Evolutionary conservation across 768 basidiomycete species (phyloP), one percentile per base, ranked within the genome.

Genomic region (Tephrocybe sp.): DNA sequence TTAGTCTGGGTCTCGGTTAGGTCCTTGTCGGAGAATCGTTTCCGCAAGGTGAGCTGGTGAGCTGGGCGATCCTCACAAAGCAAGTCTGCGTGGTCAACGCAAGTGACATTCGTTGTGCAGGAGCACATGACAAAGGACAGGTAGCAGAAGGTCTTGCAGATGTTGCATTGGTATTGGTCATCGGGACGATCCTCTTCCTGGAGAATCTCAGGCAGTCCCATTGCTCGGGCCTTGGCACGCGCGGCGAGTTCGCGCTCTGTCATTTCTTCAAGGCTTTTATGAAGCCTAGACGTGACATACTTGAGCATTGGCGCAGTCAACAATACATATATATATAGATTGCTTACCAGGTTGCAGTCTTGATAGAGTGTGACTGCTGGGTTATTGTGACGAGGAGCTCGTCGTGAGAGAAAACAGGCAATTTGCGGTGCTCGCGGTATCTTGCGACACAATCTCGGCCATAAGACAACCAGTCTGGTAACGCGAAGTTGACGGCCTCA

Each of bases 361-460:
- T 87, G 62, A 97, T 95, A 15, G 88, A 88, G 48, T 87, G 83
- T 3, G 93, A 94, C 68, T 96, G 92, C 62, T 93, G 86, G n/a
- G 91, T 93, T 64, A 98, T 95, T n/a, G 96, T 96, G 65, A 98
- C 83, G 57, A 99, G 79, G 21, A 98, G 80, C 70, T 98, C 97
- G 61, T 98, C 93, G 67, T 99, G 97, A 26, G 94, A 98, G 71
- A 99, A 99, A 3, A 99, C 97, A 4, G 97, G 97, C 34, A 90
- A 76, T 67, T 98, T 98, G 67, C 84, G 73, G 68, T 97, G 88
- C 56, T 91, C 85, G 60, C 91, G 85, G 67, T 99, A 98, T 37
- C 91, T 82, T 62, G 86, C 79, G 11, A 95, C 93, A 63, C 93
- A 97, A 50, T 90, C 90, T 34, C 89, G 80, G 30, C 91, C 97